Percentiles rank a stretch among this genome's conserved stretches.
Evolutionary conservation across 164 flowering plant species (phyloP).

Genomic region (Platanus orientalis): DNA sequence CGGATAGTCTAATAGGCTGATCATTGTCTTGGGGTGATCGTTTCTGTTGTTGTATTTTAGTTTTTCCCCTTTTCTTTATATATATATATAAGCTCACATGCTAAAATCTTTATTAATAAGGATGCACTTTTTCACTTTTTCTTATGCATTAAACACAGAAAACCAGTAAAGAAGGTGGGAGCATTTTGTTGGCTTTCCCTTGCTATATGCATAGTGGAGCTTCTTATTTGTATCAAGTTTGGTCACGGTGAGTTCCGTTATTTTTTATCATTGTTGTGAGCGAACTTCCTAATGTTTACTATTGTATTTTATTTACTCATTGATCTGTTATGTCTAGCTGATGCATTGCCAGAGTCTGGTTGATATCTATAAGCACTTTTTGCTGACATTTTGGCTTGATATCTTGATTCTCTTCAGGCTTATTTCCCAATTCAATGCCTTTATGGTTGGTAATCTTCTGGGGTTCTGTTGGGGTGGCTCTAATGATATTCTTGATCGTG

Average conservation of each 20-base stretch:
- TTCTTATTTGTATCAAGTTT: slow-evolving; percentile 95
- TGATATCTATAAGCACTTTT: not conserved
- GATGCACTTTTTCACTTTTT: not conserved
- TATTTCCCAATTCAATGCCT: slow-evolving; percentile 87
- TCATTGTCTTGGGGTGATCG: too few species aligned
- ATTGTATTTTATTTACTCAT: not conserved
- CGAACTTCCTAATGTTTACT: not conserved
- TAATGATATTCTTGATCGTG: slow-evolving; percentile 42
- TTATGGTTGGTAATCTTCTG: slow-evolving; percentile 71
- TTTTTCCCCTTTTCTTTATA: too few species aligned
- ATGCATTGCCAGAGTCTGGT: not conserved
- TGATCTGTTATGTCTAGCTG: not conserved
- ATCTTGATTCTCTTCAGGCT: slow-evolving; percentile 37
- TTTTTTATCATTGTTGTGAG: not conserved
- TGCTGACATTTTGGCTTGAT: not conserved
- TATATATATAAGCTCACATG: too few species aligned
- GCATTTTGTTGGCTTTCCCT: slow-evolving; percentile 95
- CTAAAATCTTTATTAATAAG: too few species aligned
- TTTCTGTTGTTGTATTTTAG: too few species aligned
- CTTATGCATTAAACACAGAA: slow-evolving; percentile 28
- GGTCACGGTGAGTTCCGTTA: slow-evolving; percentile 65
- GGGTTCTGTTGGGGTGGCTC: slow-evolving; percentile 42
- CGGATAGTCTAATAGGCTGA: too few species aligned
- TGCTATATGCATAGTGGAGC: slow-evolving; percentile 93
- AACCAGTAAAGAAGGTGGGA: slow-evolving; percentile 75